Percentiles rank a stretch among this genome's conserved stretches.
Evolutionary conservation across 331 rosid species (phyloP).

Genomic region (Pyrus hybrid): DNA sequence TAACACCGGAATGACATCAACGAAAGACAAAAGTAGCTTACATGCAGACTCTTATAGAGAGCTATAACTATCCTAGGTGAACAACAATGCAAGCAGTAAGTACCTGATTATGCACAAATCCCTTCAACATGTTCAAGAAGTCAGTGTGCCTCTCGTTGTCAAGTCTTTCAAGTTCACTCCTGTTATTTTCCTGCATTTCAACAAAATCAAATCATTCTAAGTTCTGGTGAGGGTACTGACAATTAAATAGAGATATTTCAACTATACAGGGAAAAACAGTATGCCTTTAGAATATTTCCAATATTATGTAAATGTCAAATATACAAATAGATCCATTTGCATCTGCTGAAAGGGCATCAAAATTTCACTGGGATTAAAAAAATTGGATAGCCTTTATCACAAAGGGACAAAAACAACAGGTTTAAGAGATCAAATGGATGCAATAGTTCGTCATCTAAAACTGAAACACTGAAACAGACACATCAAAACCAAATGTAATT

Average conservation of each 20-base stretch:
- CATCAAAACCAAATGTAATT: background rate
- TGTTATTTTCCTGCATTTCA: conserved; percentile 61
- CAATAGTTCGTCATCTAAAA: background rate
- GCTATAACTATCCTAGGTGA: background rate
- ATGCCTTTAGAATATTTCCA: background rate
- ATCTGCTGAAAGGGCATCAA: background rate
- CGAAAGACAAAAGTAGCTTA: background rate
- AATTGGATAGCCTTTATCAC: background rate
- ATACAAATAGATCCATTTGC: background rate
- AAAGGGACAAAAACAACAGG: background rate
- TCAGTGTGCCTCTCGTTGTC: conserved; percentile 62
- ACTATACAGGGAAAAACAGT: background rate
- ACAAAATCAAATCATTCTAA: background rate
- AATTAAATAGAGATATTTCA: background rate
- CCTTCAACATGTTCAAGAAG: conserved; percentile 70
- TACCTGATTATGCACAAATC: conserved; percentile 73
- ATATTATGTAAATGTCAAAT: background rate
- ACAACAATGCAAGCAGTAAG: background rate
- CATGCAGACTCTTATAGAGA: background rate
- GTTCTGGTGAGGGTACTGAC: background rate
- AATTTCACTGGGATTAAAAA: background rate
- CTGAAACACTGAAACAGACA: background rate
- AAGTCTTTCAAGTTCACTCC: conserved; percentile 71
- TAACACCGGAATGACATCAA: background rate
- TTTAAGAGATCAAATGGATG: background rate